Base-by-base conservation (phyloP, 495 filamentous ascomycete species). In the Chaetomium fimeti region DNA sequence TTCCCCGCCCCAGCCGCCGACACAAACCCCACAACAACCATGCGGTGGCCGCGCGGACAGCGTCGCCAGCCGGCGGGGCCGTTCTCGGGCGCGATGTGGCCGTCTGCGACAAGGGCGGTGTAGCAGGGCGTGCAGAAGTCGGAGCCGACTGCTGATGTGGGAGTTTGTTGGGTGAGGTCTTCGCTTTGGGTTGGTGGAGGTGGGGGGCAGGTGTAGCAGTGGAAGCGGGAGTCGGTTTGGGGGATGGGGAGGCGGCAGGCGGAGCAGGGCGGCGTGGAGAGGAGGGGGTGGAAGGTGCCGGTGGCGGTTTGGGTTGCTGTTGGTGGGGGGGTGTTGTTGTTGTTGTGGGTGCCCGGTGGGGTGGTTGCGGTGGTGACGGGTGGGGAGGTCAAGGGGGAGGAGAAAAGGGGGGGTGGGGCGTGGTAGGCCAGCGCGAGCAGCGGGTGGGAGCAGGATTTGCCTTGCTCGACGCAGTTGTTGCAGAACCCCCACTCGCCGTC, bases 401-500 rank as follows among this genome's bases (percentile, higher is more conserved):
- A 24, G 20, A 49, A 15, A 25, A 72, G 63, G 18, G 40, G 40
- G 40, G 40, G 40, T 43, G 69, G 63, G 61, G 68, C 27, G 28
- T 66, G 45, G 56, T 81, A 82, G 8, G 75, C 71, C 13, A 93
- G 76, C 3, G 92, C 89, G 2, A 93, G 78, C 0, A 97, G 77
- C 0, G 87, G 78, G 69, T 97, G 92, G 0, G 86, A 89, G 76
- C 92, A 97, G 66, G 85, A 87, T 49, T 80, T 80, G 15, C 87
- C 90, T 73, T 85, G 85, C 52, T 90, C 91, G 29, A 96, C 90
- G 70, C 92, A 97, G 61, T 75, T 71, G 64, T 88, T 88, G 76
- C 92, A 97, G 69, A 90, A 96, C 1, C 92, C 92, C 92, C 92
- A 97, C 69, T 92, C 91, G 28, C 90, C 92, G 60, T 93, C 88